These are phyloP conservation scores for Rhodotorula taiwanensis DNA, from an alignment of 768 basidiomycete genomes.

Conservation along the genomic window DNA sequence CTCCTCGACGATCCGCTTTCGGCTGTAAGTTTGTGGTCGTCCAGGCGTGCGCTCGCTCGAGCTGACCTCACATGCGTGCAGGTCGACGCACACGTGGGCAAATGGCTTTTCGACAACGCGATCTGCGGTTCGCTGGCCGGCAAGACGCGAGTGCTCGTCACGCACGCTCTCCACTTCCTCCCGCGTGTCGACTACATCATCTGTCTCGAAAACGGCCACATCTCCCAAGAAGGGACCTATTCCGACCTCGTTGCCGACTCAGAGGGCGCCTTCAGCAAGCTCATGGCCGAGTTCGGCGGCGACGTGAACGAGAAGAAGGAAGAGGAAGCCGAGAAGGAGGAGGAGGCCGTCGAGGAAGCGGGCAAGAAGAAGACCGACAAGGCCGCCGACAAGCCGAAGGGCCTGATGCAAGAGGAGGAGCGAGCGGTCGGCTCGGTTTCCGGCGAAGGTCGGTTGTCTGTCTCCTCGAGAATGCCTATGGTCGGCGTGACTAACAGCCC, in stretches of 20 bases:
- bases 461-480: no score
- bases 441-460: background rate
- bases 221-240: slow-evolving; percentile 77
- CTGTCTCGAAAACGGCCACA: slow-evolving; percentile 65
- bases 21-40: slow-evolving; percentile 45
- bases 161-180: slow-evolving; percentile 86
- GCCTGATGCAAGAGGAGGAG: slow-evolving; percentile 77
- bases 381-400: slow-evolving; percentile 38
- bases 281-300: slow-evolving; percentile 59
- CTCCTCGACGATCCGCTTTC: slow-evolving; percentile 59
- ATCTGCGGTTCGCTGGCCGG: slow-evolving; percentile 57
- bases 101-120: slow-evolving; percentile 76
- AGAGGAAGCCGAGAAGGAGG: slow-evolving; percentile 15
- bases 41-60: no score
- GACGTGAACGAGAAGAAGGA: slow-evolving; percentile 42
- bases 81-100: slow-evolving; percentile 86
- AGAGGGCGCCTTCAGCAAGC: slow-evolving; percentile 63
- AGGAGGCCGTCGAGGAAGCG: slow-evolving; percentile 9
- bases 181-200: slow-evolving; percentile 77
- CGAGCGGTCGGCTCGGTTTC: slow-evolving; percentile 57
- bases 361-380: background rate
- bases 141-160: slow-evolving; percentile 82
- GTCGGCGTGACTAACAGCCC: no score
- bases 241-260: slow-evolving; percentile 57
- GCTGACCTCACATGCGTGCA: background rate